Evolutionary conservation across 2,329 filamentous ascomycete genomes (phyloP), one percentile per base, ranked within the genome.

Genomic region (Clarireedia homoeocarpa): DNA sequence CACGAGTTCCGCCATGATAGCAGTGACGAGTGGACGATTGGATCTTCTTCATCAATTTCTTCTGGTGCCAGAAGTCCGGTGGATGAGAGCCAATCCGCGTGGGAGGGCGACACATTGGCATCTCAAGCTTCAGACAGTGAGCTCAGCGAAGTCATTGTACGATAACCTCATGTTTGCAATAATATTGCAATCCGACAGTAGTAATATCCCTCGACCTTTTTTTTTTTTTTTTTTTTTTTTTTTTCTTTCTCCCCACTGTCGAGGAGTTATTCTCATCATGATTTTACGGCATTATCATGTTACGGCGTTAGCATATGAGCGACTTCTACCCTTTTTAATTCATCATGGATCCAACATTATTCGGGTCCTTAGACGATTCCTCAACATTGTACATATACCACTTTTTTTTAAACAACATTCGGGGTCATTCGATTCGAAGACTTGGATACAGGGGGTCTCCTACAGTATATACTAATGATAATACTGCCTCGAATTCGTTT

Each of bases 21-120:
- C 63, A 90, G 86, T 66, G 91, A 95, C 64, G 90, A 94, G 66
- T 96, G 91, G 91, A 92, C 90, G 7, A 81, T 92, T 47, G 90
- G 88, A 58, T 94, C 89, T 63, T 91, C 85, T 54, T 94, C 88
- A 0, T 69, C 67, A 20, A 59, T 69, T 48, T 69, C 67, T 12
- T 68, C 67, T 6, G 68, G 66, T 10, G 67, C 67, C 26, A 59
- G 67, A 59, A 70, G 67, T 53, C 68, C 68, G 26, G 55, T 81
- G 34, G 81, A 84, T 61, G 83, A 85, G 60, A 75, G 75, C 58
- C 76, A 79, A 61, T 75, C 74, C 55, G 69, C 75, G 14, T 81
- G 79, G 79, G 79, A 81, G 63, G 78, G 78, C 50, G 79, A 81
- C 51, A 82, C 79, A 6, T 69, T 82, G 39, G 67, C 67, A 45